Percentiles rank a stretch among this genome's conserved stretches.
Conservation (phyloP, 352 stramenopile species). For the Pythium guiyangense region DNA sequence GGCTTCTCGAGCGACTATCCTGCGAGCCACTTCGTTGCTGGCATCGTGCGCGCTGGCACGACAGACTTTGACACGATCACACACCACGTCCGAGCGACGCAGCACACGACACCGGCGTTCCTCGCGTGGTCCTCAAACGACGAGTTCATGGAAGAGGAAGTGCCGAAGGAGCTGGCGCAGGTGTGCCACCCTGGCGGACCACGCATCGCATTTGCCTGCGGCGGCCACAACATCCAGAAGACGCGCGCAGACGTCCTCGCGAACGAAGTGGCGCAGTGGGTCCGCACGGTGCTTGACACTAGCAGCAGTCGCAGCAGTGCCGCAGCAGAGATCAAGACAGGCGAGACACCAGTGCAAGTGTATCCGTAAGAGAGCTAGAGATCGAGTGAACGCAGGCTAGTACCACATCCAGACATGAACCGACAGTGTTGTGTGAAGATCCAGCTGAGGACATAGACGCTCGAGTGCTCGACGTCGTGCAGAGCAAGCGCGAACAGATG, state of each 20-base stretch:
- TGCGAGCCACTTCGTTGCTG: slow-evolving; percentile 29
- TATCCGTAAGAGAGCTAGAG: neutral
- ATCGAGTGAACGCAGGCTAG: no score
- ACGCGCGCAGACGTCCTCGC: slow-evolving; percentile 32
- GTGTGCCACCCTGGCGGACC: slow-evolving; percentile 23
- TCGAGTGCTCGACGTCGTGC: no score
- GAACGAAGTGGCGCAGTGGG: slow-evolving; percentile 19
- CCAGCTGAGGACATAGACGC: no score
- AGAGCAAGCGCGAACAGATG: no score
- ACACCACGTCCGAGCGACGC: slow-evolving; percentile 20
- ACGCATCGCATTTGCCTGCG: slow-evolving; percentile 30
- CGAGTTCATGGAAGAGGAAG: slow-evolving; percentile 39
- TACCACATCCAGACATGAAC: no score
- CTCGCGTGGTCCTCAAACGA: slow-evolving; percentile 44
- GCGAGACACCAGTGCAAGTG: neutral
- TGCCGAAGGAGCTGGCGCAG: slow-evolving; percentile 27
- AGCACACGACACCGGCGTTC: slow-evolving; percentile 24
- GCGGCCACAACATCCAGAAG: slow-evolving; percentile 65
- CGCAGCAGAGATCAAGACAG: neutral
- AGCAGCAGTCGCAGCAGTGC: neutral
- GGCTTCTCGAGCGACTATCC: slow-evolving; percentile 21
- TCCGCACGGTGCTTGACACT: slow-evolving; percentile 12
- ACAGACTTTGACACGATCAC: slow-evolving; percentile 36
- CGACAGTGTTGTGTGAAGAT: no score
- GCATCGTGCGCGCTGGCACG: slow-evolving; percentile 37